Evolutionary conservation across 768 basidiomycete species (phyloP).

Genomic region (Hemileccinum rubropunctum): DNA sequence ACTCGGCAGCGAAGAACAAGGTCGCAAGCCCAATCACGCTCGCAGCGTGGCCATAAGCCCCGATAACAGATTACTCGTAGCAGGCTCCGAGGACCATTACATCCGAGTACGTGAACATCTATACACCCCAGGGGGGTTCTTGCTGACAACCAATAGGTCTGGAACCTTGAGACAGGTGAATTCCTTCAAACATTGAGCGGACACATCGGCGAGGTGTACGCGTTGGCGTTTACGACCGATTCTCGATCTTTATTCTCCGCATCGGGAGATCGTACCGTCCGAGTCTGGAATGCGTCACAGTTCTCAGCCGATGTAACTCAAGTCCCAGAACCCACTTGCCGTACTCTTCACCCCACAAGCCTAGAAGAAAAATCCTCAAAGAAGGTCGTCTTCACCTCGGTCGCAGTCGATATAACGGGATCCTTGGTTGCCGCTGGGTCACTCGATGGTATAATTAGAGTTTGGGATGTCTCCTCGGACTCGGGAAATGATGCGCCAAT

Average conservation of each 20-base stretch:
- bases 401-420: conserved; percentile 31
- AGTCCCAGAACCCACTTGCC: conserved; percentile 16
- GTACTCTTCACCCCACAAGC: conserved; percentile 18
- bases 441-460: conserved; percentile 49
- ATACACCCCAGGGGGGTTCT: neutral
- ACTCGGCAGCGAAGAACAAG: conserved; percentile 24
- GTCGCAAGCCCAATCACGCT: conserved; percentile 25
- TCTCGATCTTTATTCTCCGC: conserved; percentile 35
- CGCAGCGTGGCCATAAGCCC: conserved; percentile 34
- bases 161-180: conserved; percentile 23
- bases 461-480: conserved; percentile 49
- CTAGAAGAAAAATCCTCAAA: conserved; percentile 16
- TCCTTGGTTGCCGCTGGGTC: conserved; percentile 49
- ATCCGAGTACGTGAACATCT: conserved; percentile 26
- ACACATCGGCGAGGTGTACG: conserved; percentile 36
- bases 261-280: conserved; percentile 36
- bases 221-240: conserved; percentile 34
- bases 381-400: conserved; percentile 30
- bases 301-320: conserved; percentile 19
- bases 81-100: conserved; percentile 35
- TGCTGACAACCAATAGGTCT: conserved; percentile 22
- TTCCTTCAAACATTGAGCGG: conserved; percentile 31
- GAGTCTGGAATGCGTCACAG: conserved; percentile 33
- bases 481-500: conserved; percentile 21
- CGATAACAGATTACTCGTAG: conserved; percentile 28